Percentiles rank a stretch among this genome's conserved stretches.
Conservation (phyloP, 176 grass and related monocot genomes). For the Lolium multiflorum region DNA sequence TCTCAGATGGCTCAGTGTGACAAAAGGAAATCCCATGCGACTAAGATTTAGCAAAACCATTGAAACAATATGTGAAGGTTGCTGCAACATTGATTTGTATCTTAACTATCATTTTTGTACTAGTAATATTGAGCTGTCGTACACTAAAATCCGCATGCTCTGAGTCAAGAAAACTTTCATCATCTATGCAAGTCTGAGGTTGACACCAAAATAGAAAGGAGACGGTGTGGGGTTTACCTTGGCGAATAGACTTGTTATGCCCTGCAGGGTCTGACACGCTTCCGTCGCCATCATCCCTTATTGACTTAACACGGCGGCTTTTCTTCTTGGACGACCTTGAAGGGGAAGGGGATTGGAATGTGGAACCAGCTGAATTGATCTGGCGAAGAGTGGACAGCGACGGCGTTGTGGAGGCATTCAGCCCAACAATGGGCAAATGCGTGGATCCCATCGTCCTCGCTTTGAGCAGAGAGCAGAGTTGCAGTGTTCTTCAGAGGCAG, state of each 20-base stretch:
- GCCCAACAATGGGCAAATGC: conserved; percentile 36
- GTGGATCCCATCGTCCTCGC: conserved; percentile 41
- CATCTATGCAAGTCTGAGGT: neutral
- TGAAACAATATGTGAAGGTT: neutral
- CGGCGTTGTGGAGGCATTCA: conserved; percentile 41
- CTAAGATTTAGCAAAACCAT: neutral
- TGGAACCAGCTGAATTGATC: conserved; percentile 39
- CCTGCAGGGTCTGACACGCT: conserved; percentile 49
- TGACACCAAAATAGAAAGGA: neutral
- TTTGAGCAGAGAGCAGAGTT: conserved; percentile 20
- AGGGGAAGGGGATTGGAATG: conserved; percentile 35
- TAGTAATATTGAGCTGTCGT: neutral
- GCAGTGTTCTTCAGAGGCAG: conserved; percentile 38
- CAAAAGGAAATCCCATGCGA: neutral
- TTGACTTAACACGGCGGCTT: conserved; percentile 31
- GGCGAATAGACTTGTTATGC: conserved; percentile 40
- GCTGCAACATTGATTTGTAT: conserved; percentile 6
- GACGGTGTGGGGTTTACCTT: conserved; percentile 38
- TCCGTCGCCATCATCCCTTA: conserved; percentile 54
- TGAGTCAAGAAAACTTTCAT: conserved; percentile 4
- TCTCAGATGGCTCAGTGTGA: neutral
- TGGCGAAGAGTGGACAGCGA: conserved; percentile 46
- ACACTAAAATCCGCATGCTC: conserved; percentile 1
- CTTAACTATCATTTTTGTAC: neutral
- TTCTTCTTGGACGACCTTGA: conserved; percentile 48